Percentiles rank a stretch among this genome's conserved stretches.
Conservation (phyloP, 2,329 filamentous ascomycete species). For the Botrytis tulipae region DNA sequence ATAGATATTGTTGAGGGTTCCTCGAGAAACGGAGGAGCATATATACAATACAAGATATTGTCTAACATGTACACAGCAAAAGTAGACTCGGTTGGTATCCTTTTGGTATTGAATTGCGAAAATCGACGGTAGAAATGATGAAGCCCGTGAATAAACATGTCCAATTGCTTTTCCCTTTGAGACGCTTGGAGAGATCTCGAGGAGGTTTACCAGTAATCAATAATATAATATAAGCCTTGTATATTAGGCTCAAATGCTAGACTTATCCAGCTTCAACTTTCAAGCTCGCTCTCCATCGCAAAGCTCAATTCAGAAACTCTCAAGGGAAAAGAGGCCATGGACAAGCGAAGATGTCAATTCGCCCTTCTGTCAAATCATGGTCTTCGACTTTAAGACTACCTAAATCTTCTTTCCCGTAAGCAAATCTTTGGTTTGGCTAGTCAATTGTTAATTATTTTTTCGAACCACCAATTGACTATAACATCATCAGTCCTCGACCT, state of each 20-base stretch:
- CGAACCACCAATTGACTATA: constrained; percentile 20
- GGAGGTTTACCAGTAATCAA: too few species aligned
- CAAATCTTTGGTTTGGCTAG: constrained; percentile 16
- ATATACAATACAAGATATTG: not conserved
- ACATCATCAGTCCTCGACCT: constrained; percentile 38
- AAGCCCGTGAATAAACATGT: not conserved
- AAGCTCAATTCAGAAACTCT: not conserved
- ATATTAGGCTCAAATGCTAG: not conserved
- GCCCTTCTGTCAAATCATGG: constrained; percentile 56
- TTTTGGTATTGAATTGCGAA: not conserved
- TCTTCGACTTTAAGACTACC: constrained; percentile 73
- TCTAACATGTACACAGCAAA: not conserved
- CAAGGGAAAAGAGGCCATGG: constrained; percentile 20
- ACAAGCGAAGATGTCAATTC: constrained; percentile 35
- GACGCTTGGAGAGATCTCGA: too few species aligned
- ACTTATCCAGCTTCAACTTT: not conserved
- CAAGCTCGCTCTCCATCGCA: not conserved
- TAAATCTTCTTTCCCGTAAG: constrained; percentile 70
- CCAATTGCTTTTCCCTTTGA: not conserved
- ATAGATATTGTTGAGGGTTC: not conserved
- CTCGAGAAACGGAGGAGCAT: not conserved
- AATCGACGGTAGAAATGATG: not conserved
- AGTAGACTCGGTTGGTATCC: not conserved
- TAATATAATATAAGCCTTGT: not conserved
- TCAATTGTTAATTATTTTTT: constrained; percentile 21